Evolutionary conservation across 805 yeast species (phyloP).

Genomic region (Candida corydali): DNA sequence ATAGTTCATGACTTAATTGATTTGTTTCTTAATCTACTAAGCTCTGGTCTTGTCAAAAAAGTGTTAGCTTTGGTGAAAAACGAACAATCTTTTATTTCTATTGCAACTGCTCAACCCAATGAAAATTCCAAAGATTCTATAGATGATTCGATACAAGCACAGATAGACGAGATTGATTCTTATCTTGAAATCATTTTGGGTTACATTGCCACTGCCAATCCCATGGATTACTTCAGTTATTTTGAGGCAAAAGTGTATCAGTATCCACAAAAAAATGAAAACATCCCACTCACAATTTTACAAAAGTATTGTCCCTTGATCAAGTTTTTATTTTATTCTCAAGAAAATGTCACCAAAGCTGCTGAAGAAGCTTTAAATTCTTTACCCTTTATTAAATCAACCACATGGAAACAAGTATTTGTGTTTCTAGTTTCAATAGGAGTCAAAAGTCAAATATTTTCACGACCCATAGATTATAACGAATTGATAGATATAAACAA

Average conservation of each 20-base stretch:
- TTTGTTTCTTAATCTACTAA: constrained; percentile 24
- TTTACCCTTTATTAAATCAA: constrained; percentile 25
- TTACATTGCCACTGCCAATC: constrained; percentile 35
- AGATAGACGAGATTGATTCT: constrained; percentile 28
- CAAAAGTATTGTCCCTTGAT: constrained; percentile 32
- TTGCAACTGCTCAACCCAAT: constrained; percentile 3
- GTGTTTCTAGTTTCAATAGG: constrained; percentile 27
- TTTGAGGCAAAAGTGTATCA: constrained; percentile 21
- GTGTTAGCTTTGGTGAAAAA: constrained; percentile 24
- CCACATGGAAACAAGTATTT: constrained; percentile 33
- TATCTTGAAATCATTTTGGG: constrained; percentile 27
- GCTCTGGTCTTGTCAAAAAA: constrained; percentile 25
- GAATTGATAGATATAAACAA: constrained; percentile 16
- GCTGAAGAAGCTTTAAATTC: constrained; percentile 19
- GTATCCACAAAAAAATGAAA: constrained; percentile 20
- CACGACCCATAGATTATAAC: constrained; percentile 34
- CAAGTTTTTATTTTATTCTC: constrained; percentile 27
- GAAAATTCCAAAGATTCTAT: constrained; percentile 6
- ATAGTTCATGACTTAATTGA: constrained; percentile 21
- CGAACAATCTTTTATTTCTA: constrained; percentile 7
- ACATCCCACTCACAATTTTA: constrained; percentile 22
- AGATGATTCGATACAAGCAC: constrained; percentile 7
- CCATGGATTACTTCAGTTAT: constrained; percentile 26
- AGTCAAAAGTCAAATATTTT: constrained; percentile 32
- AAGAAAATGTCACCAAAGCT: constrained; percentile 18